Percentiles rank a stretch among this genome's conserved stretches.
These are phyloP conservation scores for Monilinia polystroma DNA, from an alignment of 2,329 filamentous ascomycete genomes.

Conservation along the genomic window DNA sequence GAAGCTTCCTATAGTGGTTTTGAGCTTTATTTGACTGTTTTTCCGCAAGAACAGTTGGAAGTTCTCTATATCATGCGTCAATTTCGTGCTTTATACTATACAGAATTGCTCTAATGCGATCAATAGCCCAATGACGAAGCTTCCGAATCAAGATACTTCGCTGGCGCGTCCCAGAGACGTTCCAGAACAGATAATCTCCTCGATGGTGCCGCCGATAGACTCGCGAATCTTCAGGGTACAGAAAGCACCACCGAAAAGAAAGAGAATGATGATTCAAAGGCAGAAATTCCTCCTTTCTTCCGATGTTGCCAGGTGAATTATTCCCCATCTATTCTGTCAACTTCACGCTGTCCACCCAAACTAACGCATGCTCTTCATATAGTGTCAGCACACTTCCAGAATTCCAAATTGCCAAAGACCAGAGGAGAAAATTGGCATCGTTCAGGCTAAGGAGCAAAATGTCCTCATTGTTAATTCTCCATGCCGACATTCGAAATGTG, in stretches of 20 bases:
- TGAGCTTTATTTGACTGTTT: no score
- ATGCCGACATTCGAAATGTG: neutral
- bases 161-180: neutral
- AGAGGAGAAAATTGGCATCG: neutral
- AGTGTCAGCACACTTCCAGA: neutral
- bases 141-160: neutral
- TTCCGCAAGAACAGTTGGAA: no score
- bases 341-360: neutral
- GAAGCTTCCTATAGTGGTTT: no score
- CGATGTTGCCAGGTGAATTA: constrained; percentile 8
- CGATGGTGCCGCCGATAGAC: neutral
- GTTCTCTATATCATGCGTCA: no score
- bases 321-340: no score
- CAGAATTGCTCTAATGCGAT: neutral
- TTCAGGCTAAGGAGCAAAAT: neutral
- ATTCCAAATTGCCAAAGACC: neutral
- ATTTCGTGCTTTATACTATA: rapidly evolving
- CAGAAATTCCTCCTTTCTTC: neutral
- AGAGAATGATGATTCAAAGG: neutral
- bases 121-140: constrained; percentile 17
- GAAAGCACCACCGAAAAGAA: neutral
- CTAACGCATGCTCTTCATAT: neutral
- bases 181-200: neutral
- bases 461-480: neutral
- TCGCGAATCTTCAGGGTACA: no score